Percentiles rank a stretch among this genome's conserved stretches.
These are phyloP conservation scores for Fusarium sp. DNA, from an alignment of 2,329 filamentous ascomycete genomes.

Conservation along the genomic window DNA sequence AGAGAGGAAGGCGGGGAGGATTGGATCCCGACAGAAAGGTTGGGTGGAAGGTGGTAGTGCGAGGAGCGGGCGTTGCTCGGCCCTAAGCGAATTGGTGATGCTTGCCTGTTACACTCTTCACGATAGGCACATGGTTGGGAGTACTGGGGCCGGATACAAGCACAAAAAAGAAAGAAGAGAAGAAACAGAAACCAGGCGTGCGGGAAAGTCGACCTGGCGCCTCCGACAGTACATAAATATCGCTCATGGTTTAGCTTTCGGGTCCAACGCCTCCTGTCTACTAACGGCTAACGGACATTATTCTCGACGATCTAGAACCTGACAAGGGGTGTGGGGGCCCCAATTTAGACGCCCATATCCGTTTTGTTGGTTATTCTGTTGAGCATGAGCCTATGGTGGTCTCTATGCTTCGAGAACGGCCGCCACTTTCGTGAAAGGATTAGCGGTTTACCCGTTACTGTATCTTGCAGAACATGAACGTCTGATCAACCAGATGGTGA, in stretches of 20 bases:
- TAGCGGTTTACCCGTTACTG: background rate
- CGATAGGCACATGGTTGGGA: conserved; percentile 1
- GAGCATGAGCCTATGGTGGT: background rate
- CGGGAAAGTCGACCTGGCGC: background rate
- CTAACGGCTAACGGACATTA: conserved; percentile 17
- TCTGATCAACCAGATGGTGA: background rate
- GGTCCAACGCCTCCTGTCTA: background rate
- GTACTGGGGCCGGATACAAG: background rate
- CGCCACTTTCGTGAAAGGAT: background rate
- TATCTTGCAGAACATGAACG: background rate
- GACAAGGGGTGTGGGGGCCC: background rate
- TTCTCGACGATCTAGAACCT: conserved; percentile 13
- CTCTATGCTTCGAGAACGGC: background rate
- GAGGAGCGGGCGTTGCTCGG: conserved; percentile 7
- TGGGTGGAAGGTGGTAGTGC: background rate
- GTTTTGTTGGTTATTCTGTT: background rate
- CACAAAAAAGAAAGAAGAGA: background rate
- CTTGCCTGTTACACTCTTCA: conserved; percentile 20
- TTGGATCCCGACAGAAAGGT: background rate
- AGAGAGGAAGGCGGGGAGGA: background rate
- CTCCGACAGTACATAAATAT: conserved; percentile 29
- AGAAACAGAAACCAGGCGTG: background rate
- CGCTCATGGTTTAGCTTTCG: background rate
- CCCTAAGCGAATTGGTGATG: background rate
- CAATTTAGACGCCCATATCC: background rate